Evolutionary conservation across 2,329 filamentous ascomycete species (phyloP).

Genomic region (Aspergillus floridensis): DNA sequence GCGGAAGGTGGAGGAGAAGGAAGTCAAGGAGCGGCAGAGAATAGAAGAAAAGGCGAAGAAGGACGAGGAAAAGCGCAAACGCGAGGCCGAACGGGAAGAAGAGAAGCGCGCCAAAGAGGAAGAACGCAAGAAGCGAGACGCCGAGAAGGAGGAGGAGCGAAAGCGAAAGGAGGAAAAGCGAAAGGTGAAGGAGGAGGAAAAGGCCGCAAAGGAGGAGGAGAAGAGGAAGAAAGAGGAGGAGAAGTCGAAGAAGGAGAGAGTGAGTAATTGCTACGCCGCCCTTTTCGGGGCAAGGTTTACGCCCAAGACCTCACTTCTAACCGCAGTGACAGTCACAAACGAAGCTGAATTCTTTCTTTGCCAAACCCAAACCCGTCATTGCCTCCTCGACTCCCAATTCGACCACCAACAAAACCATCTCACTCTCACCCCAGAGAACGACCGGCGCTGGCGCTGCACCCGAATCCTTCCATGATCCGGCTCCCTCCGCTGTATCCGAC

Average conservation of each 20-base stretch:
- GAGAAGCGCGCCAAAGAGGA: slow-evolving; percentile 46
- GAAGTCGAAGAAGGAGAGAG: slow-evolving; percentile 43
- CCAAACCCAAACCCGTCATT: slow-evolving; percentile 36
- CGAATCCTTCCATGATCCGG: slow-evolving; percentile 17
- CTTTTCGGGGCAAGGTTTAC: not conserved
- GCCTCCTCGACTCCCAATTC: slow-evolving; percentile 8
- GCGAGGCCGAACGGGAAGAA: slow-evolving; percentile 19
- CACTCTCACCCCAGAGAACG: slow-evolving; percentile 29
- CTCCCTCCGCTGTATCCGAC: slow-evolving; percentile 43
- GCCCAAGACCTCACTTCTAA: slow-evolving; percentile 14
- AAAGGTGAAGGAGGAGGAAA: slow-evolving; percentile 47
- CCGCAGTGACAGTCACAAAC: slow-evolving; percentile 45
- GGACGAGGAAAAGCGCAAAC: slow-evolving; percentile 35
- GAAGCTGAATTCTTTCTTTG: slow-evolving; percentile 51
- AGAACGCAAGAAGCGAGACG: slow-evolving; percentile 46
- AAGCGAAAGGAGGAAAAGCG: slow-evolving; percentile 42
- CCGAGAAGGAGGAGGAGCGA: slow-evolving; percentile 47
- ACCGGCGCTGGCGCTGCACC: slow-evolving; percentile 11
- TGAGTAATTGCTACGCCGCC: slow-evolving; percentile 29
- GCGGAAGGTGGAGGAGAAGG: slow-evolving; percentile 48
- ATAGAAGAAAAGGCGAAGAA: slow-evolving; percentile 35
- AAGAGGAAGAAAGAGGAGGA: slow-evolving; percentile 50
- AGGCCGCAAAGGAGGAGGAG: slow-evolving; percentile 38
- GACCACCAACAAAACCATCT: slow-evolving; percentile 31
- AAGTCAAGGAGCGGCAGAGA: slow-evolving; percentile 31